Percentiles rank a stretch among this genome's conserved stretches.
Evolutionary conservation across 106 monocot genomes (phyloP).

Genomic region (Dendrobium catenatum): DNA sequence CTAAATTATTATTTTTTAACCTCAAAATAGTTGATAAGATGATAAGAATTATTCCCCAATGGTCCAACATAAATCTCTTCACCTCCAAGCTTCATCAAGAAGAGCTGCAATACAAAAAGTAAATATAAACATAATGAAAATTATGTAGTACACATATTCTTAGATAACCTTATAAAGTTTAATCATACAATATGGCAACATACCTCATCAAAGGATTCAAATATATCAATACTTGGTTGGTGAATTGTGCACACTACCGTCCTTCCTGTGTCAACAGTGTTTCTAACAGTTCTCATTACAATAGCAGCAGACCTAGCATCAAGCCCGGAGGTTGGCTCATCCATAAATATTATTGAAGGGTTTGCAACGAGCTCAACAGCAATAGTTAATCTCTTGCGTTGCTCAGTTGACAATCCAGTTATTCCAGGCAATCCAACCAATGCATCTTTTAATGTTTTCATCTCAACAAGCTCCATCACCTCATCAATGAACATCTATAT

Average conservation of each 20-base stretch:
- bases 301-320: constrained; percentile 23
- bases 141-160: background rate
- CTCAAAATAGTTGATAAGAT: constrained; percentile 51
- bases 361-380: constrained; percentile 26
- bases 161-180: background rate
- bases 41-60: constrained; percentile 30
- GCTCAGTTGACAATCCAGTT: constrained; percentile 21
- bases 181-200: background rate
- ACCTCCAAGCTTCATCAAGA: constrained; percentile 42
- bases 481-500: constrained; percentile 19
- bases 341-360: constrained; percentile 25
- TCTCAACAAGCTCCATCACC: constrained; percentile 23
- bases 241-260: constrained; percentile 25
- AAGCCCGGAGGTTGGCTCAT: constrained; percentile 23
- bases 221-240: constrained; percentile 24
- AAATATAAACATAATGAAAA: background rate
- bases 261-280: constrained; percentile 15
- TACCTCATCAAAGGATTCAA: constrained; percentile 27
- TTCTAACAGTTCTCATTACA: constrained; percentile 21
- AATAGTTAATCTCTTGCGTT: constrained; percentile 21
- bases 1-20: constrained; percentile 8
- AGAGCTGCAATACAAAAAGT: constrained; percentile 21
- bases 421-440: constrained; percentile 20
- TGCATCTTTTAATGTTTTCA: constrained; percentile 7
- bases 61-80: constrained; percentile 62